Percentiles rank a stretch among this genome's conserved stretches.
Conservation (phyloP, 768 basidiomycete species). For the Leccinellum rugosiceps region DNA sequence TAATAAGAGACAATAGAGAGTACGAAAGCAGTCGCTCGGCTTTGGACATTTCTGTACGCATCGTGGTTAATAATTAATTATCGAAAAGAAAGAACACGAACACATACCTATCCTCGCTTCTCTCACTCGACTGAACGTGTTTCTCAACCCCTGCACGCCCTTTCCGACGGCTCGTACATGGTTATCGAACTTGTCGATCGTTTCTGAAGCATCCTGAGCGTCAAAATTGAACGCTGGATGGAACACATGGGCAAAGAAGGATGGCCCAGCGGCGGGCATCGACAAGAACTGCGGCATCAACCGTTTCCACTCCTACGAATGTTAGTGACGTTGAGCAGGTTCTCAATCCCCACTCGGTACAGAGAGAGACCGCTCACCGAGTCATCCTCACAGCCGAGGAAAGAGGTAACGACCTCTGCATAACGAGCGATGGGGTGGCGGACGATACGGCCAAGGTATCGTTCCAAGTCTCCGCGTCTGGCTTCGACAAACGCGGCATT, state of each 20-base stretch:
- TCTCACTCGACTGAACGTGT: slow-evolving; percentile 57
- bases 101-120: slow-evolving; percentile 64
- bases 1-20: slow-evolving; percentile 71
- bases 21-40: slow-evolving; percentile 72
- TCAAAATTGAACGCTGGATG: slow-evolving; percentile 87
- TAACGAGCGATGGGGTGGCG: slow-evolving; percentile 77
- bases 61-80: not conserved
- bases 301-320: slow-evolving; percentile 64
- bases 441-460: slow-evolving; percentile 67
- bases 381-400: slow-evolving; percentile 75
- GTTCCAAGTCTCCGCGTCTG: slow-evolving; percentile 74
- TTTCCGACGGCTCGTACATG: slow-evolving; percentile 66
- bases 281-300: slow-evolving; percentile 58
- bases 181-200: slow-evolving; percentile 57
- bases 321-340: slow-evolving; percentile 2
- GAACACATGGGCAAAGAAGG: slow-evolving; percentile 75
- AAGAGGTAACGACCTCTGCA: slow-evolving; percentile 76
- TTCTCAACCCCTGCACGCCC: slow-evolving; percentile 65
- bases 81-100: not conserved
- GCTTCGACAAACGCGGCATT: slow-evolving; percentile 81
- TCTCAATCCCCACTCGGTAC: not conserved
- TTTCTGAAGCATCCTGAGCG: slow-evolving; percentile 60
- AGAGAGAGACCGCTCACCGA: slow-evolving; percentile 44
- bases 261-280: slow-evolving; percentile 64
- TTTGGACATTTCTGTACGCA: slow-evolving; percentile 67